Base-by-base conservation (phyloP, 164 flowering plant species). In the Nymphaea colorata region DNA sequence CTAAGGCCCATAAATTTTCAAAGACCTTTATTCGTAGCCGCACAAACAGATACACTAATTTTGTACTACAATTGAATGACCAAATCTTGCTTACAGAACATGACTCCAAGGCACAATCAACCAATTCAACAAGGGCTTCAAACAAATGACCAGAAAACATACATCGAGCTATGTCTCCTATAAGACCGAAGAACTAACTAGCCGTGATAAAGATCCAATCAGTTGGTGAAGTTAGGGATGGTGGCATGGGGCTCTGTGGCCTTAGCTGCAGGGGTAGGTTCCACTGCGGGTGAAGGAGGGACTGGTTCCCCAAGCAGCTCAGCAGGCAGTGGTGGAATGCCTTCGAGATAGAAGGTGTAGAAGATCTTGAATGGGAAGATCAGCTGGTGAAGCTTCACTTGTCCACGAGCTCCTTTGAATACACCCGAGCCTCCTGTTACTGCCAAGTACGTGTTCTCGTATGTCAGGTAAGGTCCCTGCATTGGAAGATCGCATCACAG, bases 371-470 rank as follows among this genome's bases (percentile, higher is more conserved):
- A 79, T 3, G 93, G 93, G 71, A 83, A 88, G 41, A 86, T 69
- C 41, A 88, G 10, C 74, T 86, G 90, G 51, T 80, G 83, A 45
- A 88, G 71, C 72, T 80, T 85, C 70, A 88, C 89, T 70, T 82
- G 77, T 4, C 93, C 91, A 51, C 68, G 73, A 10, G 70, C 93
- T 0, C 93, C 91, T 59, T 82, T 80, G 61, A 88, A 88, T 11
- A 84, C 67, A 3, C 91, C 87, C 17, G 90, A 77, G 12, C 93
- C 93, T 15, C 93, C 90, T 0, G 90, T 86, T n/a, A 88, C 84
- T 0, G 89, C 86, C 64, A 85, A 64, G 62, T 65, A 76, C 36
- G 93, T 79, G 65, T 88, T 90, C 69, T 83, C 78, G 59, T 86
- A 83, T 5, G 89, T 88, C 65, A 85, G 67, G 62, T 86, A 88